phyloP scores from a whole-genome alignment of 169 alveolate species.

The Theileria luwenshuni region DNA sequence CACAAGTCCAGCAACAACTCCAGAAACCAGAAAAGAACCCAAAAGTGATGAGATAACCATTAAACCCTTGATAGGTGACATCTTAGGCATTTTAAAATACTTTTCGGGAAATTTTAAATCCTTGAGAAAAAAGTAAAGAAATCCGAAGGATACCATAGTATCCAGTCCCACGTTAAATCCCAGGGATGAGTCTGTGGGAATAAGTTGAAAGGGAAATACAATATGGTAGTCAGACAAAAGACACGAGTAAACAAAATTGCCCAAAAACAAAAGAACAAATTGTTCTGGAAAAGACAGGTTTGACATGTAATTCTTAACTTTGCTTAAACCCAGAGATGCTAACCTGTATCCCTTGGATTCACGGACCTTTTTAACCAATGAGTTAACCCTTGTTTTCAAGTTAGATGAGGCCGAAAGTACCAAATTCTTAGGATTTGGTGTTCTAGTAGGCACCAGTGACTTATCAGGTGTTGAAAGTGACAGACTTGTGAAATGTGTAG shows the following conservation, averaged over 20 bases:
- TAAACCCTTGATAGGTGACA: slow-evolving; percentile 3
- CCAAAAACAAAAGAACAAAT: slow-evolving; percentile 19
- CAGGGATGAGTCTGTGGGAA: slow-evolving; percentile 45
- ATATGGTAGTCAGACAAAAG: slow-evolving; percentile 26
- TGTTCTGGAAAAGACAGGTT: slow-evolving; percentile 35
- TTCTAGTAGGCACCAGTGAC: not conserved
- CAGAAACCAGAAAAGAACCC: slow-evolving; percentile 39
- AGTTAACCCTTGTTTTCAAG: not conserved
- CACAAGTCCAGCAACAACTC: slow-evolving; percentile 24
- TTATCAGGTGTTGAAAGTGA: not conserved
- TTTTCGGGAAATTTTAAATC: slow-evolving; percentile 1
- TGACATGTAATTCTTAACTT: not conserved
- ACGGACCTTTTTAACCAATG: slow-evolving; percentile 2
- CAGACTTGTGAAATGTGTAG: not conserved
- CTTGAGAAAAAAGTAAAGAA: slow-evolving; percentile 24
- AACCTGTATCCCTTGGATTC: not conserved
- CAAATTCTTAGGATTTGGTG: not conserved
- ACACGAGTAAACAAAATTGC: slow-evolving; percentile 16
- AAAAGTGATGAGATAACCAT: slow-evolving; percentile 35
- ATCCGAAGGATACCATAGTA: slow-evolving; percentile 34
- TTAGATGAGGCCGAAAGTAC: not conserved
- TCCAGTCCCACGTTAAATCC: slow-evolving; percentile 48
- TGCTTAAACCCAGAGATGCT: not conserved
- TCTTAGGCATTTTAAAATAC: not conserved
- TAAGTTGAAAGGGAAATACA: slow-evolving; percentile 45